Evolutionary conservation across 176 grass and related monocot genomes (phyloP), one percentile per base, ranked within the genome.

Genomic region (Metroxylon sagu): DNA sequence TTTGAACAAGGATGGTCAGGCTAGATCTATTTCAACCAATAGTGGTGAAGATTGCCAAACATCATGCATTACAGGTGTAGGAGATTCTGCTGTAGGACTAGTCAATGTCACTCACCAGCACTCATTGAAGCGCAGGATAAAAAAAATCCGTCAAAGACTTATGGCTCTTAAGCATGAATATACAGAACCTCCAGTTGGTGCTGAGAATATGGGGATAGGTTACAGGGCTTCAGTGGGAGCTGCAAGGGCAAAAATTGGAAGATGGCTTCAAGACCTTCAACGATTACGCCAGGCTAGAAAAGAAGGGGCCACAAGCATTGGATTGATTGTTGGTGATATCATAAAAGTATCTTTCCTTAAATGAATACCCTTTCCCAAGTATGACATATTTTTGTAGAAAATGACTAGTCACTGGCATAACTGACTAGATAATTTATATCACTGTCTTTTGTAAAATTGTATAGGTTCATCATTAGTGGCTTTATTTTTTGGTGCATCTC

Each of bases 91-190:
- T 63, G 64, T 68, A 75, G 85, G 78, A 68, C 31, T 83, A 69
- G 80, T 76, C 56, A 88, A 78, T 78, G 80, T 63, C 57, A 67
- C 76, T 23, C 81, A 76, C 26, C 80, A 77, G 50, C 80, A 77
- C 30, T 54, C 73, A 57, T 52, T 71, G 65, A 98, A 98, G 62
- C 79, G 93, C 64, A 98, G 79, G 70, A 92, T 98, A 68, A 98
- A 89, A 77, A 98, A 85, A 75, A 91, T 98, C 19, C 80, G 93
- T 18, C 93, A 98, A 79, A 85, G 78, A 65, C 80, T 98, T 72
- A 98, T 98, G 93, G 93, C 93, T 67, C 70, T 98, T 27, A 98
- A 98, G 56, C 87, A 98, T 88, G 93, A 89, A 60, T 98, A 92
- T 81, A 50, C 83, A 65, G 93, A 98, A 77, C 81, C 72, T 49